A percentile compares a stretch with the other conserved stretches of the same genome.
These are phyloP conservation scores for Podospora fimiseda DNA, from an alignment of 495 filamentous ascomycete species.

Conservation along the genomic window DNA sequence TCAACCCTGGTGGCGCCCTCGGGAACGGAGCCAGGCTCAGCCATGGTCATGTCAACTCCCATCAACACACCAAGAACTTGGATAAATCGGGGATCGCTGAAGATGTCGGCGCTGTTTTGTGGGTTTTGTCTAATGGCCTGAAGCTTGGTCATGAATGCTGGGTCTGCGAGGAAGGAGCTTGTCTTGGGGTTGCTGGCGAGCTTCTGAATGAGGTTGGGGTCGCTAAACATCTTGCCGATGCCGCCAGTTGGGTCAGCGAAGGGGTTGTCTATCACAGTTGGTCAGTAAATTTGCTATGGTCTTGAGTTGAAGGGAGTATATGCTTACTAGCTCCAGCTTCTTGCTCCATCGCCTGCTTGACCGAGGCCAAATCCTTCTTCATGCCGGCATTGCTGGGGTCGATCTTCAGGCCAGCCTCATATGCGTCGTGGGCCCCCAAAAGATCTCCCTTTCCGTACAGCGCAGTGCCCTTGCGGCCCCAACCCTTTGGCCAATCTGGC, in stretches of 20 bases:
- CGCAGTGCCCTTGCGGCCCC: conserved; percentile 85
- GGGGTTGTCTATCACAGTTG: conserved; percentile 36
- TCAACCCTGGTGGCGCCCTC: conserved; percentile 42
- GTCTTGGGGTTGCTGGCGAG: conserved; percentile 93
- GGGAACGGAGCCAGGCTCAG: conserved; percentile 41
- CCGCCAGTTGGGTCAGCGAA: conserved; percentile 57
- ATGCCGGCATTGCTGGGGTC: conserved; percentile 90
- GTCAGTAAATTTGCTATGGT: neutral
- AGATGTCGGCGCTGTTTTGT: conserved; percentile 66
- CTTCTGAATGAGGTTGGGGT: conserved; percentile 83
- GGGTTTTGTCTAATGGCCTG: conserved; percentile 75
- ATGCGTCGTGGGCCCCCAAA: conserved; percentile 77
- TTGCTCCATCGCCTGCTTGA: conserved; percentile 85
- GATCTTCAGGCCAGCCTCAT: conserved; percentile 82
- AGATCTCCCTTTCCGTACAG: conserved; percentile 82
- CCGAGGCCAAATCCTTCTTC: conserved; percentile 75
- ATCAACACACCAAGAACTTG: conserved; percentile 90
- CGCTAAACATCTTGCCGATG: conserved; percentile 85
- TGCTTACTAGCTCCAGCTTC: conserved; percentile 55
- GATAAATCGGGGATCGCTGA: conserved; percentile 85
- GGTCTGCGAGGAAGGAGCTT: conserved; percentile 71
- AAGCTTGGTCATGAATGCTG: conserved; percentile 83
- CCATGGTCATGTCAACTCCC: conserved; percentile 90
- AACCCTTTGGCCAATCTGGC: conserved; percentile 97
- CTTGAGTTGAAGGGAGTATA: neutral